Percentiles rank a stretch among this genome's conserved stretches.
Conservation (phyloP, 176 grass and related monocot genomes). For the Zoysia japonica region DNA sequence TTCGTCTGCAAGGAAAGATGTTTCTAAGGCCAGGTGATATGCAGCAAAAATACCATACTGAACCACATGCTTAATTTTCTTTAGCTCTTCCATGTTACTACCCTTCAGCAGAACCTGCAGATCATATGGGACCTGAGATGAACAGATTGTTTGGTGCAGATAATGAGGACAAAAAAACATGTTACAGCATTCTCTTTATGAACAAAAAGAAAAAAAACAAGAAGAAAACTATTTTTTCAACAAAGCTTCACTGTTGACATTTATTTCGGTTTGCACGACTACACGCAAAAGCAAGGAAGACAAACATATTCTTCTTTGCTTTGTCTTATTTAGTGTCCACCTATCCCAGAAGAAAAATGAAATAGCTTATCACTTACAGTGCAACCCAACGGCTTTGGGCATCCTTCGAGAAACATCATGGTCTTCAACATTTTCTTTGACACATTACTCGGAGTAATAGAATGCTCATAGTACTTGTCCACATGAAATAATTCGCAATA, state of each 20-base stretch:
- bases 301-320: constrained; percentile 11
- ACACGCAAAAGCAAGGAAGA: constrained; percentile 24
- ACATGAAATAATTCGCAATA: constrained; percentile 91
- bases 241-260: constrained; percentile 10
- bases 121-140: constrained; percentile 25
- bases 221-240: background rate
- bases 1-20: constrained; percentile 98
- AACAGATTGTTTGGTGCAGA: constrained; percentile 19
- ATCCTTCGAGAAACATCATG: constrained; percentile 98
- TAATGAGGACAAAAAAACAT: constrained; percentile 13
- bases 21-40: constrained; percentile 93
- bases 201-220: background rate
- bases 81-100: constrained; percentile 71
- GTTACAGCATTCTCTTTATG: background rate
- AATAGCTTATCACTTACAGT: constrained; percentile 72
- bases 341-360: constrained; percentile 27
- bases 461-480: constrained; percentile 76
- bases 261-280: constrained; percentile 15
- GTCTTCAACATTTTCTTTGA: constrained; percentile 73
- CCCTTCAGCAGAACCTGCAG: constrained; percentile 89
- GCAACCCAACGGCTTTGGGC: constrained; percentile 84
- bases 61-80: constrained; percentile 95
- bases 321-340: constrained; percentile 32
- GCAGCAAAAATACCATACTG: constrained; percentile 95
- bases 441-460: constrained; percentile 41